Conservation (phyloP, 1,139 yeast genomes). For the Hansenula lynferdii region DNA sequence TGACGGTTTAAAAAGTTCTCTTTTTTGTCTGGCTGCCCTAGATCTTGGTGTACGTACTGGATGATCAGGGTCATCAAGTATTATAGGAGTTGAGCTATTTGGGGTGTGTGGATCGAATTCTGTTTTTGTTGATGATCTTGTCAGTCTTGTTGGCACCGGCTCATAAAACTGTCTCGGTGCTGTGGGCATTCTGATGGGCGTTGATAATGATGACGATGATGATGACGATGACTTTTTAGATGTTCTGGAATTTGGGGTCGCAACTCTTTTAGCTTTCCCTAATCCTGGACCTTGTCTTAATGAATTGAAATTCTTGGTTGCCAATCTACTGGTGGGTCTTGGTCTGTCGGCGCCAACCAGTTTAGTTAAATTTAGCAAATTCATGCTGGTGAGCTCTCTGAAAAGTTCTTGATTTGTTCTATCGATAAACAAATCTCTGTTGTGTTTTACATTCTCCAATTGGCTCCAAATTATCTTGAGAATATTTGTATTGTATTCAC, state of each 20-base stretch:
- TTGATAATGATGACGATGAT: background rate
- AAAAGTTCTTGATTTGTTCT: no score
- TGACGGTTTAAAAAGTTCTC: constrained; percentile 40
- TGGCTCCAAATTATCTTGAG: no score
- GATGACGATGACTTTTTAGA: no score
- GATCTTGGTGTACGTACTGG: background rate
- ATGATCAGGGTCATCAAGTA: constrained; percentile 1
- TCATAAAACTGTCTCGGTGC: background rate
- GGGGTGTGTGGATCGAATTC: background rate
- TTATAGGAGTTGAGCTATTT: background rate
- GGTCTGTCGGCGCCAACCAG: no score
- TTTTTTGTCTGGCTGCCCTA: constrained; percentile 14
- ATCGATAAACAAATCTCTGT: no score
- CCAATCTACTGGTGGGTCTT: background rate
- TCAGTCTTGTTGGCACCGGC: background rate
- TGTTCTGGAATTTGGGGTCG: no score
- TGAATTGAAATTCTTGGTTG: background rate
- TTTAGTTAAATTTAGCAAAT: no score
- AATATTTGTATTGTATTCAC: no score
- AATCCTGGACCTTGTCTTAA: background rate
- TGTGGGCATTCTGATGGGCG: background rate
- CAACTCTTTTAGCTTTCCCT: background rate
- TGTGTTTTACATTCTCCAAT: no score
- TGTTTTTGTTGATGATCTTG: background rate
- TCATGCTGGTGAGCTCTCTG: no score